Percentiles rank a stretch among this genome's conserved stretches.
Evolutionary conservation across 2,329 filamentous ascomycete species (phyloP).

Genomic region (Alternaria sp.): DNA sequence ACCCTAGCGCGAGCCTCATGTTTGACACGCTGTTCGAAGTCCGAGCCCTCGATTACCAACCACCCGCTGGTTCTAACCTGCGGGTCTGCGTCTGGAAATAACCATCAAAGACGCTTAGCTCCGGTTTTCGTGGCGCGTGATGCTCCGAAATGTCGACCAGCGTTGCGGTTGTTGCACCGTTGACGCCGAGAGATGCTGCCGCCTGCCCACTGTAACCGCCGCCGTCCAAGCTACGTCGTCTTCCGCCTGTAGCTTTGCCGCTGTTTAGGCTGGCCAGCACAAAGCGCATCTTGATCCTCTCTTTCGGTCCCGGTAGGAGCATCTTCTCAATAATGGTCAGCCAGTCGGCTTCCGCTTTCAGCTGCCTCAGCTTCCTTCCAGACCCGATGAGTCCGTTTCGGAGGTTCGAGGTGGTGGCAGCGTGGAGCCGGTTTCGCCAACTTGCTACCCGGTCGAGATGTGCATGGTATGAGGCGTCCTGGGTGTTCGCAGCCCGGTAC

Average conservation of each 20-base stretch:
- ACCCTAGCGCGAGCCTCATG: constrained; percentile 1
- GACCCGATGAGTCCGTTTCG: constrained; percentile 38
- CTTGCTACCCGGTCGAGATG: constrained; percentile 46
- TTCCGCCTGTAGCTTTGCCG: constrained; percentile 33
- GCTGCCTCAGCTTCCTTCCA: constrained; percentile 39
- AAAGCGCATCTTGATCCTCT: constrained; percentile 43
- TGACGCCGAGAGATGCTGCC: constrained; percentile 26
- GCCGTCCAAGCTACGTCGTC: constrained; percentile 45
- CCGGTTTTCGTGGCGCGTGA: constrained; percentile 28
- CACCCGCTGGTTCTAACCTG: constrained; percentile 26
- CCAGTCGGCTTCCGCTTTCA: constrained; percentile 43
- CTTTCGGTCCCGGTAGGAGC: constrained; percentile 40
- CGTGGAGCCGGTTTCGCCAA: constrained; percentile 42
- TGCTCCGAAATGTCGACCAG: constrained; percentile 23
- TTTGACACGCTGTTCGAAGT: constrained; percentile 1
- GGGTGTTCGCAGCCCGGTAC: constrained; percentile 43
- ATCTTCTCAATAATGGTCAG: constrained; percentile 47
- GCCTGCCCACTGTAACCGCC: constrained; percentile 42
- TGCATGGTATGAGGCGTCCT: constrained; percentile 48
- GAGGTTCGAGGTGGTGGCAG: constrained; percentile 38
- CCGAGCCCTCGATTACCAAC: constrained; percentile 19
- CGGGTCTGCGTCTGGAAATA: constrained; percentile 45
- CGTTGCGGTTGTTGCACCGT: constrained; percentile 13
- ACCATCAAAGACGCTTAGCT: constrained; percentile 45
- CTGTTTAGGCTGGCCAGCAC: constrained; percentile 38